phyloP scores from a whole-genome alignment of 371 early-diverging fungal species.

The Chytridiales sp. region DNA sequence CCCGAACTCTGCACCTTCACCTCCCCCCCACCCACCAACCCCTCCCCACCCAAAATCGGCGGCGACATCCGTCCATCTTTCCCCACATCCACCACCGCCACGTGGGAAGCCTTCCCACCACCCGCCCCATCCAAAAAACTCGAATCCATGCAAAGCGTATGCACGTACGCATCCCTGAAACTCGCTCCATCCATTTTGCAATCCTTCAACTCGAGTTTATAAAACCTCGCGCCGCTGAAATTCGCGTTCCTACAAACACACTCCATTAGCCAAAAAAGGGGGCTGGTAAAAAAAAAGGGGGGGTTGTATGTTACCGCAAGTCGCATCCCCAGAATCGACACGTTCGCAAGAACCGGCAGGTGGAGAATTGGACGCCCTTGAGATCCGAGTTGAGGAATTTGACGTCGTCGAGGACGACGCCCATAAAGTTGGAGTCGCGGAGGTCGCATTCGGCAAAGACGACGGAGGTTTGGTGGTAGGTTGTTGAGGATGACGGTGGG shows the following conservation, averaged over 20 bases:
- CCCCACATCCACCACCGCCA: no score
- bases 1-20: background rate
- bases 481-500: no score
- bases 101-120: no score
- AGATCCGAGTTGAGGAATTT: background rate
- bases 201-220: constrained; percentile 1
- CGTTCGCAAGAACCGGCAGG: constrained; percentile 3
- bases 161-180: background rate
- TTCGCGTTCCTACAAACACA: constrained; percentile 1
- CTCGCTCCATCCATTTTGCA: constrained; percentile 3
- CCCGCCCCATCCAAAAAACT: background rate
- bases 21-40: background rate
- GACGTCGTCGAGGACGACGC: constrained; percentile 12
- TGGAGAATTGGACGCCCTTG: background rate
- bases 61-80: no score
- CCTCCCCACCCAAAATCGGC: background rate
- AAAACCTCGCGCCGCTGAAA: constrained; percentile 5
- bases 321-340: constrained; percentile 3
- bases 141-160: background rate
- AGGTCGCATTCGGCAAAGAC: constrained; percentile 5
- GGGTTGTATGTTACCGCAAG: constrained; percentile 3
- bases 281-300: background rate
- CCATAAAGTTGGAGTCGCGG: background rate
- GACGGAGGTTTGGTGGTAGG: constrained; percentile 8
- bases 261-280: background rate